These are phyloP conservation scores for Phycomyces blakesleeanus DNA, from an alignment of 192 early-diverging fungal genomes.

Conservation along the genomic window DNA sequence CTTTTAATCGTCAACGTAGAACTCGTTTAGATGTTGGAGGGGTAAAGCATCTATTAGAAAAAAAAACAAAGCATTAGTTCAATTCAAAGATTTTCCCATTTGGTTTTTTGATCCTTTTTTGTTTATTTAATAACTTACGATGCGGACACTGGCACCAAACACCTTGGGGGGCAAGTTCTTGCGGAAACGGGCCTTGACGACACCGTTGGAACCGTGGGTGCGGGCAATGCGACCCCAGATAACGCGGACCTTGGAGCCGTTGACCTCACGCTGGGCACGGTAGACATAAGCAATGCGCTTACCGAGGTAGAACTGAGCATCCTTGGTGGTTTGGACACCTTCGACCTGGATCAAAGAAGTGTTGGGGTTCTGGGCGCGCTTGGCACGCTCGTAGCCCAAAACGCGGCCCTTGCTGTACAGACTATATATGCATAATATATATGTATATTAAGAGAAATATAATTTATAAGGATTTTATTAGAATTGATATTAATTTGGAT, in stretches of 20 bases:
- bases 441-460: no score
- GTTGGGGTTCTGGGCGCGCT: conserved; percentile 87
- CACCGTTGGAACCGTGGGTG: conserved; percentile 89
- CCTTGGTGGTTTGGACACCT: conserved; percentile 81
- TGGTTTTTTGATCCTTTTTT: neutral
- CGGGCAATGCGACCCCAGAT: conserved; percentile 96
- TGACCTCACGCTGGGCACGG: conserved; percentile 90
- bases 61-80: conserved; percentile 10
- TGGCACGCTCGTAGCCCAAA: conserved; percentile 89
- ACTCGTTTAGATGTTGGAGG: conserved; percentile 56
- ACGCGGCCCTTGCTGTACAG: conserved; percentile 95
- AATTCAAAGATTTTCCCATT: conserved; percentile 5
- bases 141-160: conserved; percentile 87
- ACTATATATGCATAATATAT: no score
- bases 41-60: conserved; percentile 84
- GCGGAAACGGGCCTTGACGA: conserved; percentile 93
- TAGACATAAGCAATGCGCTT: conserved; percentile 94
- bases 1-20: neutral
- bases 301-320: conserved; percentile 94
- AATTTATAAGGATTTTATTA: no score
- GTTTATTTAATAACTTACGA: conserved; percentile 60
- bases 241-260: conserved; percentile 89
- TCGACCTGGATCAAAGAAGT: conserved; percentile 91
- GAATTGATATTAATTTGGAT: no score
- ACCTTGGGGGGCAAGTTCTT: conserved; percentile 91